These are phyloP conservation scores for Entoloma clypeatum DNA, from an alignment of 1,284 basidiomycete genomes.

Conservation along the genomic window DNA sequence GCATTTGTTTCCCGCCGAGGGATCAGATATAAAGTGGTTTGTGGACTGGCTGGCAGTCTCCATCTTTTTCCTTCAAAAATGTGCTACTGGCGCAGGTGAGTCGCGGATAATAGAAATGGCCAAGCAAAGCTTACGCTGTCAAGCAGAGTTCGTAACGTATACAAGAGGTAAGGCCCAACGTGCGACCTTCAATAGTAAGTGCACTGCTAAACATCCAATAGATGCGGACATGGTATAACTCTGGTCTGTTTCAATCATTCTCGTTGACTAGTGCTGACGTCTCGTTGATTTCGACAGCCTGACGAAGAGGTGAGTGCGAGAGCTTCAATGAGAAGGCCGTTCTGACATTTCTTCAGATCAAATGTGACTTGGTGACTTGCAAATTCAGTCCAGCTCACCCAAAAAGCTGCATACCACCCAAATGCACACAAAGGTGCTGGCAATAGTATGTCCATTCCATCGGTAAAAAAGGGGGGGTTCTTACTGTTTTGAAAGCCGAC, in stretches of 20 bases:
- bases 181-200: slow-evolving; percentile 2
- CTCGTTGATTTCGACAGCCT: slow-evolving; percentile 37
- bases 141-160: slow-evolving; percentile 48
- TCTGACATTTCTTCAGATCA: slow-evolving; percentile 43
- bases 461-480: slow-evolving; percentile 14
- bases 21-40: slow-evolving; percentile 17
- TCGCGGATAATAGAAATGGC: slow-evolving; percentile 12
- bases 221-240: slow-evolving; percentile 57
- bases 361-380: slow-evolving; percentile 56
- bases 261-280: slow-evolving; percentile 7
- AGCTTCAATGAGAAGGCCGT: background rate
- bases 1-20: slow-evolving; percentile 15
- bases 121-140: slow-evolving; percentile 6
- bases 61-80: slow-evolving; percentile 25
- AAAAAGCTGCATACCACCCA: slow-evolving; percentile 42
- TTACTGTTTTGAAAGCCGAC: slow-evolving; percentile 43
- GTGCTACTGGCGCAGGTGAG: slow-evolving; percentile 46
- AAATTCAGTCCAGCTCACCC: slow-evolving; percentile 65
- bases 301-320: slow-evolving; percentile 52
- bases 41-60: slow-evolving; percentile 1
- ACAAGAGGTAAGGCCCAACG: slow-evolving; percentile 36
- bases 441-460: slow-evolving; percentile 56
- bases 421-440: slow-evolving; percentile 59
- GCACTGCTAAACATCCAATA: slow-evolving; percentile 25
- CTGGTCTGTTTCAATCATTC: slow-evolving; percentile 37